Conservation (phyloP, 2,329 filamentous ascomycete genomes). For the Nemania sp. region DNA sequence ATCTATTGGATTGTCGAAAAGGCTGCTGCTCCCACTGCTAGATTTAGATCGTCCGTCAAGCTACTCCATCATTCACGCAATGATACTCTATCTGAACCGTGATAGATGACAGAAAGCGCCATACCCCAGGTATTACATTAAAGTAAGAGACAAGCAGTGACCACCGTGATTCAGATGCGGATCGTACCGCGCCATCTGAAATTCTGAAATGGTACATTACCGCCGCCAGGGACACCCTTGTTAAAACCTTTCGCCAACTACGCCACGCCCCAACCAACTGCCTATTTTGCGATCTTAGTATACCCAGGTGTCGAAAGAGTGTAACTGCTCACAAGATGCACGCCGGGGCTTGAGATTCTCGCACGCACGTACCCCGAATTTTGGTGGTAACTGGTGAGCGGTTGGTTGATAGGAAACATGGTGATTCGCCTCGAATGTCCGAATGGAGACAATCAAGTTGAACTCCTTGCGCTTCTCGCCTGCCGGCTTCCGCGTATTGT, state of each 20-base stretch:
- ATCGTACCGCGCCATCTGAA: slow-evolving; percentile 17
- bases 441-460: background rate
- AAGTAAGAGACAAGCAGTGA: background rate
- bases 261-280: slow-evolving; percentile 20
- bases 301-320: background rate
- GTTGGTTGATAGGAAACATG: background rate
- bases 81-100: background rate
- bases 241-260: slow-evolving; percentile 11
- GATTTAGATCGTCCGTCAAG: background rate
- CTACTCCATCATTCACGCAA: background rate
- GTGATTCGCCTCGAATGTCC: background rate
- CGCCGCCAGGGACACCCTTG: slow-evolving; percentile 22
- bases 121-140: background rate
- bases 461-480: slow-evolving; percentile 1
- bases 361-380: too few relatives aligned
- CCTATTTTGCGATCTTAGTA: background rate
- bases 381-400: too few relatives aligned
- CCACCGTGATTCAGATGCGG: slow-evolving; percentile 16
- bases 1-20: background rate
- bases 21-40: background rate
- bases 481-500: background rate
- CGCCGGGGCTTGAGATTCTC: background rate
- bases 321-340: slow-evolving; percentile 17
- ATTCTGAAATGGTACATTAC: slow-evolving; percentile 28
- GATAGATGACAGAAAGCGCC: background rate